Base-by-base conservation (phyloP, 306 rosid genomes). In the Fragaria ananassa region DNA sequence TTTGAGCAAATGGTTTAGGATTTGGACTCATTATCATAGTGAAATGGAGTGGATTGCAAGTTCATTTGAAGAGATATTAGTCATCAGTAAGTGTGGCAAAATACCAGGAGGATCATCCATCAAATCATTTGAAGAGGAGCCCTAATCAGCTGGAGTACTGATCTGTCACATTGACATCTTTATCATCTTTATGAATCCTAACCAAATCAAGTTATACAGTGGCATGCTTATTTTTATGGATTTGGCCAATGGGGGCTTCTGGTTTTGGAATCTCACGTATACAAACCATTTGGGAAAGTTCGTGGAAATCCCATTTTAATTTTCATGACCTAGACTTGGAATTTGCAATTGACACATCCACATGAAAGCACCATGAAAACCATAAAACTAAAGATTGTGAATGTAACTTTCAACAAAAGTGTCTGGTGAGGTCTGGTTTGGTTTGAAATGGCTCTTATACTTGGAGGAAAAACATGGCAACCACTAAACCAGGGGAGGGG, bases 301-400 rank as follows among this genome's bases (percentile, higher is more conserved):
- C 39, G 4, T n/a, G 29, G 13, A 53, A 61, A 61, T 25, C 39
- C 41, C 66, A 25, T 60, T 27, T 27, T 14, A 65, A 41, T 10
- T 67, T 60, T 17, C 27, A 74, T 15, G 78, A 25, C 78, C 46
- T 35, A 76, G 25, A 76, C 56, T 68, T 44, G 37, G 19, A 54
- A 54, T 2, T 54, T n/a, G 61, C 25, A 6, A 18, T 53, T 18
- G 75, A 74, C 46, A 51, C 56, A 14, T 23, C 69, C 76, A 46
- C 81, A 21, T 21, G 76, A 72, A 11, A 70, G 19, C 15, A 34
- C 62, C 44, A 31, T 21, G 37, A 37, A 68, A 47, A 51, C 29
- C 69, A 58, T 34, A 29, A 46, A 46, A 58, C 6, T 21, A 13
- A 34, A 21, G 5, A 69, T 39, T 17, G 72, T 51, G 34, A 23